Conservation (phyloP, 2,329 filamentous ascomycete genomes). For the Colletotrichum eleusines region DNA sequence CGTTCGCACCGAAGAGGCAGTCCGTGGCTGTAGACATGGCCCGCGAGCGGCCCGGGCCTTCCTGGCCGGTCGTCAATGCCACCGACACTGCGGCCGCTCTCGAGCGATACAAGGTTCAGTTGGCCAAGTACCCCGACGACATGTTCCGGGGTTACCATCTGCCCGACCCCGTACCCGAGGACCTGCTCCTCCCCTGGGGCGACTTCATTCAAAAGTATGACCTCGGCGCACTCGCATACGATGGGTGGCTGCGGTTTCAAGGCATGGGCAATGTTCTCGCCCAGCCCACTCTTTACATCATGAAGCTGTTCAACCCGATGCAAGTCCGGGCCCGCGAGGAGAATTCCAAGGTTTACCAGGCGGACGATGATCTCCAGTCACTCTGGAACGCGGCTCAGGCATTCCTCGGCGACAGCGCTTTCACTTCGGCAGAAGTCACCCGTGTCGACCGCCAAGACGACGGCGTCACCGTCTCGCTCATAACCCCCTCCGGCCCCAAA, state of each 20-base stretch:
- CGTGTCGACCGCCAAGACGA: not conserved
- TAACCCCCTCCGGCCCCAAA: not conserved
- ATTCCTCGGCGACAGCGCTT: not conserved
- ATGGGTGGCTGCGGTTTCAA: not conserved
- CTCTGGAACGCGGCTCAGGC: not conserved
- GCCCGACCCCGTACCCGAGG: not conserved
- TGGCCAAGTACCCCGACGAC: not conserved
- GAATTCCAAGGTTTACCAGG: not conserved
- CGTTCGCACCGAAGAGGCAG: not conserved
- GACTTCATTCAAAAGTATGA: not conserved
- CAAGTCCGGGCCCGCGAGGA: not conserved
- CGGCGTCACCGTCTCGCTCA: not conserved
- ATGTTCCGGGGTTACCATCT: not conserved
- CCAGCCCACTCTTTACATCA: not conserved
- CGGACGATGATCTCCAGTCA: not conserved
- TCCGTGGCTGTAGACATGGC: not conserved
- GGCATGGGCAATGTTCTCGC: not conserved
- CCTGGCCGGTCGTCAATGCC: not conserved
- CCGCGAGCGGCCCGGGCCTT: not conserved
- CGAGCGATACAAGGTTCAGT: not conserved
- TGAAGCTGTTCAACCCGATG: constrained; percentile 1
- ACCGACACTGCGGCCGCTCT: not conserved
- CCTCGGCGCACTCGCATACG: not conserved
- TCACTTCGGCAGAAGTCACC: not conserved
- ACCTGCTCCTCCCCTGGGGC: not conserved